Evolutionary conservation across 306 rosid species (phyloP).

Genomic region (Oemleria cerasiformis): DNA sequence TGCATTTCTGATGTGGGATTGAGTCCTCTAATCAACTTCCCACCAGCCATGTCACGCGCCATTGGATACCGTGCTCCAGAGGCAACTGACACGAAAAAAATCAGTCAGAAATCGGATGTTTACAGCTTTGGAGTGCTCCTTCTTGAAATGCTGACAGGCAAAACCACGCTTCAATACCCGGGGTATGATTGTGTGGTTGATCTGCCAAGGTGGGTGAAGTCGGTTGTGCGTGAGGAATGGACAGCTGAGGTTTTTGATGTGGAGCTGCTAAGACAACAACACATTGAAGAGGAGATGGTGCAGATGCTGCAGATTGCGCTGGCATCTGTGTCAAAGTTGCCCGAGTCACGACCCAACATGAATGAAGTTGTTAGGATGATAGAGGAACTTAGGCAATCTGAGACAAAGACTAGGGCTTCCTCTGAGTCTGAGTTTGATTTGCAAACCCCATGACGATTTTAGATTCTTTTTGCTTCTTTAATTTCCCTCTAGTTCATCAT

Average conservation of each 20-base stretch:
- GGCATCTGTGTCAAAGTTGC: slow-evolving; percentile 53
- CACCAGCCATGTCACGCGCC: slow-evolving; percentile 50
- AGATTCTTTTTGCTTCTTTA: background rate
- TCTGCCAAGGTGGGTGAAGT: slow-evolving; percentile 81
- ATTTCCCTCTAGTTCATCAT: background rate
- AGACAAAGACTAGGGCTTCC: slow-evolving; percentile 45
- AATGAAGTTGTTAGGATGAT: slow-evolving; percentile 58
- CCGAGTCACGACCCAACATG: slow-evolving; percentile 67
- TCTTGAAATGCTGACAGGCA: slow-evolving; percentile 77
- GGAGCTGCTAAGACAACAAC: slow-evolving; percentile 54
- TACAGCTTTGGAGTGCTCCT: slow-evolving; percentile 77
- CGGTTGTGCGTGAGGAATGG: slow-evolving; percentile 90
- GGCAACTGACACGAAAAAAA: slow-evolving; percentile 49
- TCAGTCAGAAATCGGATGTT: slow-evolving; percentile 65
- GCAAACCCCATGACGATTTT: slow-evolving; percentile 48
- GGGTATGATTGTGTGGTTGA: slow-evolving; percentile 60
- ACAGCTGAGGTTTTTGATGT: slow-evolving; percentile 81
- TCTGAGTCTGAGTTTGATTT: slow-evolving; percentile 59
- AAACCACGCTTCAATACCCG: slow-evolving; percentile 48
- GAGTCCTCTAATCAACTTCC: slow-evolving; percentile 52
- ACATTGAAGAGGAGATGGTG: slow-evolving; percentile 80
- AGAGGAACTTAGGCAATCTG: slow-evolving; percentile 58
- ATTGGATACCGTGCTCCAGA: slow-evolving; percentile 75
- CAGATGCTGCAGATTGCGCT: slow-evolving; percentile 81
- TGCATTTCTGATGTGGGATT: slow-evolving; percentile 64